phyloP scores from a whole-genome alignment of 768 basidiomycete genomes.

The Antrodiella citrinella region DNA sequence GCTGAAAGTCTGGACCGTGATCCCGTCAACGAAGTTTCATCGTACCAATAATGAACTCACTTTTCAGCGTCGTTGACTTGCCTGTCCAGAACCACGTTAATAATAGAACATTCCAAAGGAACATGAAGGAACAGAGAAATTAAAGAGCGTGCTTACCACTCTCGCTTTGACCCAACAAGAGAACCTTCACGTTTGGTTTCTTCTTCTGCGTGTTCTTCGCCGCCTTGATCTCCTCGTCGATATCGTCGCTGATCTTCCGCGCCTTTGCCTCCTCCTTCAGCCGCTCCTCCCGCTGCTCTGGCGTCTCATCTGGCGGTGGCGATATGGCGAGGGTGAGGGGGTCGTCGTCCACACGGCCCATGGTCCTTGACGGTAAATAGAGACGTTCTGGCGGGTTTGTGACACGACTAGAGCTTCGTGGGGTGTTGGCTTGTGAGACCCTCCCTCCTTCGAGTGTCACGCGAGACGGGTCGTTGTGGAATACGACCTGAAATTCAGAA shows the following conservation, averaged over 20 bases:
- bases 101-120: not conserved
- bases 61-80: slow-evolving; percentile 76
- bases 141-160: slow-evolving; percentile 34
- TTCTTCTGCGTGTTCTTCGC: slow-evolving; percentile 52
- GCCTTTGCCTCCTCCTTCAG: slow-evolving; percentile 59
- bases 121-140: not conserved
- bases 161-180: slow-evolving; percentile 73
- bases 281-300: slow-evolving; percentile 44
- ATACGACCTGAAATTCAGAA: no score
- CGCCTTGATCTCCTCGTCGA: slow-evolving; percentile 63
- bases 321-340: slow-evolving; percentile 51
- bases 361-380: not conserved
- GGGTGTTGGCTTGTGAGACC: no score
- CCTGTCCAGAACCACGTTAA: slow-evolving; percentile 22
- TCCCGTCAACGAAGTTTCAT: not conserved
- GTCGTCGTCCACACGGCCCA: slow-evolving; percentile 28
- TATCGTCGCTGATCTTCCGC: slow-evolving; percentile 57
- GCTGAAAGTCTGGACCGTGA: slow-evolving; percentile 50
- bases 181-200: slow-evolving; percentile 63
- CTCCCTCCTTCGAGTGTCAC: no score
- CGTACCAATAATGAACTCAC: slow-evolving; percentile 26
- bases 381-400: no score
- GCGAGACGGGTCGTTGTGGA: no score
- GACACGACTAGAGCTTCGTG: no score
- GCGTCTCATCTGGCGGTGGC: slow-evolving; percentile 60